Base-by-base conservation (phyloP, 345 rosid species). In the Draba incana region DNA sequence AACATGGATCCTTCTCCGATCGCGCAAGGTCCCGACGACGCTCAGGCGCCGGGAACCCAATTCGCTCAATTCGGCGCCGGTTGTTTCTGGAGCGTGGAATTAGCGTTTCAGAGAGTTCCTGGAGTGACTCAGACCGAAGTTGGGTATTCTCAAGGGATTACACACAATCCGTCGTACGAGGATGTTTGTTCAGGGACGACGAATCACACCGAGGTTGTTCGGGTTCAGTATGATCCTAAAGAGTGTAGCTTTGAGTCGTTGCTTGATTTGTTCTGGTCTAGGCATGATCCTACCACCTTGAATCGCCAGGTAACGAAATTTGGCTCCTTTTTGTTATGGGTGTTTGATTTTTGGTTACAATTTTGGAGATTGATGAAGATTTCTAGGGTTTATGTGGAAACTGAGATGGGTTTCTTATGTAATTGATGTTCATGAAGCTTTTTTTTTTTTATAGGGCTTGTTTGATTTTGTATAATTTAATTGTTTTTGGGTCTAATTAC, bases 81-180 rank as follows among this genome's bases (percentile, higher is more conserved):
- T 0, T 93, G 97, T 64, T 93, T 93, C 78, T 90, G 97, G 97
- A 89, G 98, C 10, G 89, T 88, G 5, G 98, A 93, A 71, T 72
- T 93, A 79, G 87, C 84, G 8, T 84, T 82, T 69, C 97, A 93
- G 86, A 88, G 98, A 44, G 86, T 82, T 30, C 80, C 87, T 0
- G 96, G 97, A 47, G 90, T 93, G 43, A 74, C 86, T 59, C 79
- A 76, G 74, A 87, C 97, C 1, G 97, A 93, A 67, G 97, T 88
- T 10, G 96, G 98, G 0, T 93, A 90, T 64, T 47, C 64, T 10
- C 98, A 87, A 68, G 96, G 98, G 8, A 62, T 76, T 46, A 39
- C 74, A 66, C 82, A 84, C 27, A 90, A 80, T 66, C 98, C 96
- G 0, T 69, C 69, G 41, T 93, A 93, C 55, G 83, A 85, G 69